Conservation (phyloP, 805 yeast genomes). For the Saitoella complicata region DNA sequence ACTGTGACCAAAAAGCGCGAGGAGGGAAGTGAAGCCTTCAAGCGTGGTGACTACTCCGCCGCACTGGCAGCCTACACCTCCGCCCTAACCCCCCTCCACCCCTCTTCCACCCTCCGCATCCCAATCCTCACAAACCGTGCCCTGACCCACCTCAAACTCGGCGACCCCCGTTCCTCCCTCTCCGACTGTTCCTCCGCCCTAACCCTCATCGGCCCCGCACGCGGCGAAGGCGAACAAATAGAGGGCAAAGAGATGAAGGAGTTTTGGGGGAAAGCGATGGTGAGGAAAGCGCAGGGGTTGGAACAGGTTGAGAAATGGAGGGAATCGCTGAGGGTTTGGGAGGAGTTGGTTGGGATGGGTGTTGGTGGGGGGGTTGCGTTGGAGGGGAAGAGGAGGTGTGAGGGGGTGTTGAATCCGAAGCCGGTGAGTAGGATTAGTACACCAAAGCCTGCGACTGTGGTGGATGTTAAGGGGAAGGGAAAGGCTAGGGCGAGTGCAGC, state of each 20-base stretch:
- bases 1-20: slow-evolving; percentile 18
- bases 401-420: slow-evolving; percentile 43
- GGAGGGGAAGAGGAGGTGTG: slow-evolving; percentile 75
- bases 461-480: background rate
- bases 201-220: slow-evolving; percentile 22
- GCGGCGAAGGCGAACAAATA: slow-evolving; percentile 26
- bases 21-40: slow-evolving; percentile 47
- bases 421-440: slow-evolving; percentile 10
- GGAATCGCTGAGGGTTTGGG: slow-evolving; percentile 48
- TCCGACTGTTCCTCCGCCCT: slow-evolving; percentile 34
- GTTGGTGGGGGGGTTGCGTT: slow-evolving; percentile 43
- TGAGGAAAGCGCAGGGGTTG: slow-evolving; percentile 64
- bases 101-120: slow-evolving; percentile 45
- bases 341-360: slow-evolving; percentile 49
- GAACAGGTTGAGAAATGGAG: slow-evolving; percentile 62
- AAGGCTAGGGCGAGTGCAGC: background rate
- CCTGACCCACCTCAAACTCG: slow-evolving; percentile 46
- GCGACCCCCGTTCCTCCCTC: slow-evolving; percentile 44
- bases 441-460: slow-evolving; percentile 13
- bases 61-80: slow-evolving; percentile 48
- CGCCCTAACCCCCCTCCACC: slow-evolving; percentile 43
- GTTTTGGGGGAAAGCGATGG: slow-evolving; percentile 56
- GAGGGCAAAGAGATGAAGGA: slow-evolving; percentile 45
- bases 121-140: slow-evolving; percentile 65
- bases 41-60: slow-evolving; percentile 62